These are phyloP conservation scores for Amanita pseudoporphyria DNA, from an alignment of 768 basidiomycete species.

Conservation along the genomic window DNA sequence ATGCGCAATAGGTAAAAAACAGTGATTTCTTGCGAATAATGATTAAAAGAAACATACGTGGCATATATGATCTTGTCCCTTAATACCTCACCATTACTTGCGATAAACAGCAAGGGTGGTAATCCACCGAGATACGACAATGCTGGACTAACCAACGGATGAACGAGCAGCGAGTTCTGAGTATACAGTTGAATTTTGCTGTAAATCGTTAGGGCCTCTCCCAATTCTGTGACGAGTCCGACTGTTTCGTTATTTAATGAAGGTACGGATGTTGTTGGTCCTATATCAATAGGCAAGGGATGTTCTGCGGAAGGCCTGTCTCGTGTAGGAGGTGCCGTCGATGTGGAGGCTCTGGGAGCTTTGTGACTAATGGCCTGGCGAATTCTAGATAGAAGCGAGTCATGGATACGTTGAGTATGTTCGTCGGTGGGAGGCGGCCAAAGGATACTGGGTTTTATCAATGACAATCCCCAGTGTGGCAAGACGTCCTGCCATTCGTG, in stretches of 20 bases:
- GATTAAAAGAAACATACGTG: slow-evolving; percentile 34
- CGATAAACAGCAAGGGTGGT: slow-evolving; percentile 78
- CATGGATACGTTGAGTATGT: slow-evolving; percentile 46
- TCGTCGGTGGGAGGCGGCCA: slow-evolving; percentile 74
- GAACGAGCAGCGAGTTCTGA: slow-evolving; percentile 63
- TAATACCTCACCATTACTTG: slow-evolving; percentile 84
- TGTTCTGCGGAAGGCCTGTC: slow-evolving; percentile 11
- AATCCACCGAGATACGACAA: slow-evolving; percentile 83
- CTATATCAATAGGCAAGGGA: slow-evolving; percentile 31
- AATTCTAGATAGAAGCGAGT: slow-evolving; percentile 49
- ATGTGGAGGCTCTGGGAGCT: slow-evolving; percentile 9
- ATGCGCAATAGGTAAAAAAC: slow-evolving; percentile 56
- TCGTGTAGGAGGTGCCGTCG: slow-evolving; percentile 11
- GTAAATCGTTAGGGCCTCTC: slow-evolving; percentile 43
- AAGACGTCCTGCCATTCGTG: slow-evolving; percentile 55
- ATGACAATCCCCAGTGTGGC: slow-evolving; percentile 62
- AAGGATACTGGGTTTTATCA: slow-evolving; percentile 68
- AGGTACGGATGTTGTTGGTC: slow-evolving; percentile 36
- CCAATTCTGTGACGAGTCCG: slow-evolving; percentile 31
- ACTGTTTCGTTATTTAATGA: slow-evolving; percentile 34
- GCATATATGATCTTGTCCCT: slow-evolving; percentile 88
- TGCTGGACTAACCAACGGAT: slow-evolving; percentile 79
- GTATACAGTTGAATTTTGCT: slow-evolving; percentile 83
- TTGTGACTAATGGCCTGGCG: slow-evolving; percentile 36
- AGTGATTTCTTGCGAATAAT: slow-evolving; percentile 1